Conservation (phyloP, 2,329 filamentous ascomycete genomes). For the Mollisiaceae sp. region DNA sequence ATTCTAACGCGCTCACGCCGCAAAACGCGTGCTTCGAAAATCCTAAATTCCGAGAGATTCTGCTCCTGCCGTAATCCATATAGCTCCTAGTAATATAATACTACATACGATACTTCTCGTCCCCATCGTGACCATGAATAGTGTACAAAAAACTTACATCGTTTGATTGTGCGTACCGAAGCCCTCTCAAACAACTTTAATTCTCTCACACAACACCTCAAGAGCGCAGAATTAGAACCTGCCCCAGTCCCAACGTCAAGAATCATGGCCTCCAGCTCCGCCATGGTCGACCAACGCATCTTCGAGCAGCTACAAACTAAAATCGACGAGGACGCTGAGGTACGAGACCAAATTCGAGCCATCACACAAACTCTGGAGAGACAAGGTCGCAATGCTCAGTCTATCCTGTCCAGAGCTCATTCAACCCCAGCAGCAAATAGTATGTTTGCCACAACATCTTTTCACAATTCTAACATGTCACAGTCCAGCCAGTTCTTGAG, state of each 20-base stretch:
- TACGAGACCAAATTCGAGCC: conserved; percentile 82
- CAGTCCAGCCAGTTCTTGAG: conserved; percentile 71
- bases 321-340: conserved; percentile 83
- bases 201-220: not conserved
- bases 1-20: too few relatives aligned
- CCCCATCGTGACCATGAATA: not conserved
- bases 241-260: not conserved
- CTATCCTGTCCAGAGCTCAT: conserved; percentile 86
- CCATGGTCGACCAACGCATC: conserved; percentile 68
- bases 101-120: not conserved
- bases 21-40: too few relatives aligned
- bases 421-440: conserved; percentile 74
- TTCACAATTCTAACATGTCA: conserved; percentile 23
- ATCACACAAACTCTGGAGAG: conserved; percentile 84
- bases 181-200: not conserved
- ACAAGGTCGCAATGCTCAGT: conserved; percentile 80
- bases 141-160: not conserved
- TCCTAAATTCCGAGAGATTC: too few relatives aligned
- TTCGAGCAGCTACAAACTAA: conserved; percentile 87
- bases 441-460: conserved; percentile 46
- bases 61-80: not conserved
- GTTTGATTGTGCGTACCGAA: conserved; percentile 4
- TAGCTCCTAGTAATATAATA: not conserved
- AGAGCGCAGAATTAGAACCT: not conserved
- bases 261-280: conserved; percentile 28